Evolutionary conservation across 2,329 filamentous ascomycete genomes (phyloP), one percentile per base, ranked within the genome.

Genomic region (Xylaria polymorpha): DNA sequence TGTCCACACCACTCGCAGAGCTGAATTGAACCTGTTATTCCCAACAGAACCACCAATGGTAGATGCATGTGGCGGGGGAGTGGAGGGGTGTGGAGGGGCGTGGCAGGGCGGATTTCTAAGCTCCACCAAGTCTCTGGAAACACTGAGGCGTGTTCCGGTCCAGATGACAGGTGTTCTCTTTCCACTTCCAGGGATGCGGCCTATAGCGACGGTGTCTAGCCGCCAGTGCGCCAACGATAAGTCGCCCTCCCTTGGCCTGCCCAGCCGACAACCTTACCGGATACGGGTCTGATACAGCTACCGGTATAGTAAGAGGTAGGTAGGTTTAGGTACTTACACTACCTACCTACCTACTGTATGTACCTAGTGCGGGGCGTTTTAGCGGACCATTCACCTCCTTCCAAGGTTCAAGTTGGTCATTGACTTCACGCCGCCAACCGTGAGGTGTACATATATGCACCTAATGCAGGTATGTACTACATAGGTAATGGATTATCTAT

Each of bases 111-210:
- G 50, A 64, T 64, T 72, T 66, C 66, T 71, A 66, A 66, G 65
- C 67, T 61, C 67, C 70, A 61, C 59, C 60, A 43, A 7, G n/a
- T 25, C 59, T 51, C 55, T 66, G 48, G 61, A 48, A 48, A 61
- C 51, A 44, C 41, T 60, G 67, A 69, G 69, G 67, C n/a, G 5
- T 61, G 68, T 65, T 65, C 66, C 68, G 57, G 15, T 37, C 65
- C 50, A 69, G 61, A 75, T 74, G 75, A 76, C 75, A 76, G 71
- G 74, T 77, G 75, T 77, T 77, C 75, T 75, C 73, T 76, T 77
- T 61, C 58, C 51, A 20, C 12, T 55, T 29, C 35, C n/a, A 44
- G 41, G 41, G 15, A 43, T 29, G 22, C 25, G 41, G 51, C 55
- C 56, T 14, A 20, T 37, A 20, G 44, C 51, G 43, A 58, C 43